Evolutionary conservation across 2,329 filamentous ascomycete species (phyloP), one percentile per base, ranked within the genome.

Genomic region (Penicillium sp.): DNA sequence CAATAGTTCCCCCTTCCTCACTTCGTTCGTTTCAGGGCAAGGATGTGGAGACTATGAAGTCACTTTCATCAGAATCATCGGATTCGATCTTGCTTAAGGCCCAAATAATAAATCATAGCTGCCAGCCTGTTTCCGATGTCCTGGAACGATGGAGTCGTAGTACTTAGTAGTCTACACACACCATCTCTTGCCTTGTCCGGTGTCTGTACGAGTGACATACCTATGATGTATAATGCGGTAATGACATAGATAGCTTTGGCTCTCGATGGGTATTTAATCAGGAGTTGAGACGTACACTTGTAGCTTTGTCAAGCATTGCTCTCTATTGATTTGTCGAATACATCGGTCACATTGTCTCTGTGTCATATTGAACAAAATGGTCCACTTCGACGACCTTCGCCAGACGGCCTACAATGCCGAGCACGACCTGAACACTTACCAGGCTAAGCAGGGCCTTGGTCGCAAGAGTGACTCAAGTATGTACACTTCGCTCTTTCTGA

Each of bases 391-490:
- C 43, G 64, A 71, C 38, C 57, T 71, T 35, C 66, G 62, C 41
- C 49, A 70, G 45, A 72, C 76, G 25, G 61, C 58, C 22, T 60
- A 66, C 58, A 60, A 73, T 42, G 75, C 77, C 11, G 73, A 80
- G 67, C 68, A 69, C 49, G 75, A 79, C 49, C 74, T 80, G 31
- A 78, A 78, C 65, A 69, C 70, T 51, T 70, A 77, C 63, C 69
- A 76, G 59, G 70, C 73, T 22, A 79, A 78, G 63, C 75, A 76
- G 55, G 74, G 76, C 6, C 60, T 69, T 55, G 75, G 74, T n/a
- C 67, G 59, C 7, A 71, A 75, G 62, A 79, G 77, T 60, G 71
- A 74, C 53, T 77, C 76, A 20, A 71, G 77, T 80, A 75, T 17
- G 38, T 17, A 28, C 31, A 3, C 3, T 6, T 14, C 31, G 6